These are phyloP conservation scores for Kurtzmaniella quercitrusa DNA, from an alignment of 1,139 yeast species.

Conservation along the genomic window DNA sequence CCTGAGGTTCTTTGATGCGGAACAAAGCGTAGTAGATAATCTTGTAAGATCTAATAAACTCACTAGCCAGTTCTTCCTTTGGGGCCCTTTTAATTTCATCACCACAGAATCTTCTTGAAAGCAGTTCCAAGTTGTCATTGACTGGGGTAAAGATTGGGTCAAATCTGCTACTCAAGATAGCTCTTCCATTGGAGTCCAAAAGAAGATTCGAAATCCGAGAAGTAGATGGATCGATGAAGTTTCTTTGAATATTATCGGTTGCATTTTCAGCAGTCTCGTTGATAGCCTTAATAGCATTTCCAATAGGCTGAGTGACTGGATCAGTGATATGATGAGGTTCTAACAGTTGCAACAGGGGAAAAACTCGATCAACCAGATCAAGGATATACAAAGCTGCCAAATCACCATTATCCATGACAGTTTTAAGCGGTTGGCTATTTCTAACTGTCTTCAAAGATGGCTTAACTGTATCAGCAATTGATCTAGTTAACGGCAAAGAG, in stretches of 20 bases:
- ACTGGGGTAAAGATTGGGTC: slow-evolving; percentile 64
- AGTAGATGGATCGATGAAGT: slow-evolving; percentile 42
- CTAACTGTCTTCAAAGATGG: slow-evolving; percentile 17
- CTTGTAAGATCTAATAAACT: slow-evolving; percentile 45
- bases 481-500: slow-evolving; percentile 18
- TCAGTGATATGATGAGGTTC: slow-evolving; percentile 37
- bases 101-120: slow-evolving; percentile 32
- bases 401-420: slow-evolving; percentile 24
- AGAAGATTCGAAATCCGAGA: slow-evolving; percentile 32
- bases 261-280: slow-evolving; percentile 28
- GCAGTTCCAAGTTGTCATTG: slow-evolving; percentile 48
- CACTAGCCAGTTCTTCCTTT: slow-evolving; percentile 45
- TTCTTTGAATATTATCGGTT: slow-evolving; percentile 15
- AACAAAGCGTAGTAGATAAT: slow-evolving; percentile 35
- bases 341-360: slow-evolving; percentile 34
- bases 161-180: slow-evolving; percentile 52
- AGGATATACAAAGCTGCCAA: slow-evolving; percentile 28
- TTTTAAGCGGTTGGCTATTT: slow-evolving; percentile 23
- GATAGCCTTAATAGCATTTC: slow-evolving; percentile 26
- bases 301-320: slow-evolving; percentile 41
- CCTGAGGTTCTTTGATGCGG: background rate
- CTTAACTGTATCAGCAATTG: slow-evolving; percentile 10
- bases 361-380: slow-evolving; percentile 28
- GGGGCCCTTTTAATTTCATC: slow-evolving; percentile 28
- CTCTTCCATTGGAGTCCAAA: slow-evolving; percentile 58